Conservation (phyloP, 768 basidiomycete genomes). For the Tulasnella sp. region DNA sequence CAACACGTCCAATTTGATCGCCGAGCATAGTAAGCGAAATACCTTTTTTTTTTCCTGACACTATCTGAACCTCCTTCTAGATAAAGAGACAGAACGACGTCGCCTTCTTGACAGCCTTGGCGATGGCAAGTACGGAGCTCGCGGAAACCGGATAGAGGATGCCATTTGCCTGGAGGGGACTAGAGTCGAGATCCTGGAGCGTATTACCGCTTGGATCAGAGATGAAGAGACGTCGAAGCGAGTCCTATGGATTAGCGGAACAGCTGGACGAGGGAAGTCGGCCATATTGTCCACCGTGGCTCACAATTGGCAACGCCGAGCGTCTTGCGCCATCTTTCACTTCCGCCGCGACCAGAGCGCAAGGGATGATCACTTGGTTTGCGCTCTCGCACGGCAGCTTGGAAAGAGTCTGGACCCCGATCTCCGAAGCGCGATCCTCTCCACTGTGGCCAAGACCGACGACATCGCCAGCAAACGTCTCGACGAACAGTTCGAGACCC, state of each 20-base stretch:
- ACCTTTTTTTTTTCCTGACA: not conserved
- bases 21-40: not conserved
- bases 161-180: not conserved
- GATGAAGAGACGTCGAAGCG: not conserved
- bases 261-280: not conserved
- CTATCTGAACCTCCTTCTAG: not conserved
- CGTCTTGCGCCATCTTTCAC: not conserved
- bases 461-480: not conserved
- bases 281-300: not conserved
- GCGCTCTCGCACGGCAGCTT: not conserved
- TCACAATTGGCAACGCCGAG: not conserved
- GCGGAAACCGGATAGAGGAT: not conserved
- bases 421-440: not conserved
- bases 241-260: not conserved
- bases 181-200: not conserved
- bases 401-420: not conserved
- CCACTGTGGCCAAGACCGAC: not conserved
- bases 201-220: not conserved
- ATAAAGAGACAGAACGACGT: not conserved
- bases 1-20: not conserved
- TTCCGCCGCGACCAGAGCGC: not conserved
- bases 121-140: not conserved
- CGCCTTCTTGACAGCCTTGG: not conserved
- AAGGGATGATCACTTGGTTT: not conserved
- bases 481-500: not conserved